A percentile compares a stretch with the other conserved stretches of the same genome.
Evolutionary conservation across 352 stramenopile genomes (phyloP).

Genomic region (Phytophthora meadii): DNA sequence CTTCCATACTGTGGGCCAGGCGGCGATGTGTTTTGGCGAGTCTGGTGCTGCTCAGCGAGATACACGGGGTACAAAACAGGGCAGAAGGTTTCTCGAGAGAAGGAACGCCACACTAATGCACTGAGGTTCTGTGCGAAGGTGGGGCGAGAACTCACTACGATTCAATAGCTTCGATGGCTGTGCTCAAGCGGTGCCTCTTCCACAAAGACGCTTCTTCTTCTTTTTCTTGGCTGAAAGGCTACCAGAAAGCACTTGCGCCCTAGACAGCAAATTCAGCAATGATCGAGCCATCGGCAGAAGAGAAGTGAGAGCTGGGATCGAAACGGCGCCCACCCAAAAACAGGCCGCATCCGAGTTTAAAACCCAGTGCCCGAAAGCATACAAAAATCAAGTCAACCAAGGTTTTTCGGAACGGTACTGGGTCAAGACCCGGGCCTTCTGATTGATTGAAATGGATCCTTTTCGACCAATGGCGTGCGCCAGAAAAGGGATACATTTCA

Average conservation of each 20-base stretch:
- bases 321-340: constrained; percentile 37
- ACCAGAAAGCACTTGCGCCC: constrained; percentile 50
- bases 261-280: constrained; percentile 71
- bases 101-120: constrained; percentile 2
- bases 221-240: constrained; percentile 9
- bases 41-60: constrained; percentile 14
- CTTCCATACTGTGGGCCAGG: constrained; percentile 38
- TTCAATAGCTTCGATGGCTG: neutral
- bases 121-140: neutral
- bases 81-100: constrained; percentile 3
- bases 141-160: no score
- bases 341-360: constrained; percentile 22
- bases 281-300: constrained; percentile 44
- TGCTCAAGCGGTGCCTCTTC: constrained; percentile 22
- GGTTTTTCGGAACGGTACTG: constrained; percentile 1
- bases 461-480: constrained; percentile 18
- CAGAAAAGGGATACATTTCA: constrained; percentile 7
- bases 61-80: constrained; percentile 30
- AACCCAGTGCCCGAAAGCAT: constrained; percentile 3
- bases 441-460: constrained; percentile 27
- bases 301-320: constrained; percentile 41
- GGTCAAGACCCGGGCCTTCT: neutral
- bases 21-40: constrained; percentile 2
- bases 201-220: constrained; percentile 12
- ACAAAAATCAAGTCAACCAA: neutral